Evolutionary conservation across 106 monocot species (phyloP).

Genomic region (Apostasia ramifera): DNA sequence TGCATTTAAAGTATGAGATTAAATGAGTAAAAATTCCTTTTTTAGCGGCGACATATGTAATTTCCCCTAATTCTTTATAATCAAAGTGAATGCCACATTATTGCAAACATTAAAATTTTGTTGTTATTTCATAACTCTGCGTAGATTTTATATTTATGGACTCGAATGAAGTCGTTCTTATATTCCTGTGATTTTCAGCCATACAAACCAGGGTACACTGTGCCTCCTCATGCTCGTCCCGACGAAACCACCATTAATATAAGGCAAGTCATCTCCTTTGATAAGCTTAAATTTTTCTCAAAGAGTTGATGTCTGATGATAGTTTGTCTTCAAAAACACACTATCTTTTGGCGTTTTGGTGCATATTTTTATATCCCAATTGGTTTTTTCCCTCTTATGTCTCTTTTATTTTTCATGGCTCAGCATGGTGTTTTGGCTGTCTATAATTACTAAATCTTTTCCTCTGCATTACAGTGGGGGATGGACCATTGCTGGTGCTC

Average conservation of each 20-base stretch:
- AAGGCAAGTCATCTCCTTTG: slow-evolving; percentile 28
- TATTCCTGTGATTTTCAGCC: slow-evolving; percentile 26
- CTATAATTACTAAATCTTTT: not conserved
- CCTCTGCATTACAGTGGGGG: slow-evolving; percentile 30
- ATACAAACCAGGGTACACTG: slow-evolving; percentile 70
- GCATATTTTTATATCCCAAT: not conserved
- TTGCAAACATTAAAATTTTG: too few relatives aligned
- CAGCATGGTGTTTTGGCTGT: not conserved
- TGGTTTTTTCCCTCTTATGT: not conserved
- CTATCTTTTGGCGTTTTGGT: not conserved
- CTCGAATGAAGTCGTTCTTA: too few relatives aligned
- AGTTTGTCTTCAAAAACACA: not conserved
- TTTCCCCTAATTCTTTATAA: too few relatives aligned
- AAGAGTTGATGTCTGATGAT: too few relatives aligned
- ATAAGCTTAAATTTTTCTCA: too few relatives aligned
- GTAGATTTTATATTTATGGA: too few relatives aligned
- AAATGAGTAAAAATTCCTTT: too few relatives aligned
- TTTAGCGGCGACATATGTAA: too few relatives aligned
- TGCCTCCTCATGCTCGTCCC: slow-evolving; percentile 41
- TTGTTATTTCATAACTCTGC: too few relatives aligned
- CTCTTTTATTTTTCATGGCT: not conserved
- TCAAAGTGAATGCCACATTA: too few relatives aligned
- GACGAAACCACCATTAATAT: slow-evolving; percentile 79
- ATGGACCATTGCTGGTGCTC: slow-evolving; percentile 66
- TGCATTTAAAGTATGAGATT: too few relatives aligned